phyloP scores from a whole-genome alignment of 2,329 filamentous ascomycete genomes.

The Bipolaris bicolor region DNA sequence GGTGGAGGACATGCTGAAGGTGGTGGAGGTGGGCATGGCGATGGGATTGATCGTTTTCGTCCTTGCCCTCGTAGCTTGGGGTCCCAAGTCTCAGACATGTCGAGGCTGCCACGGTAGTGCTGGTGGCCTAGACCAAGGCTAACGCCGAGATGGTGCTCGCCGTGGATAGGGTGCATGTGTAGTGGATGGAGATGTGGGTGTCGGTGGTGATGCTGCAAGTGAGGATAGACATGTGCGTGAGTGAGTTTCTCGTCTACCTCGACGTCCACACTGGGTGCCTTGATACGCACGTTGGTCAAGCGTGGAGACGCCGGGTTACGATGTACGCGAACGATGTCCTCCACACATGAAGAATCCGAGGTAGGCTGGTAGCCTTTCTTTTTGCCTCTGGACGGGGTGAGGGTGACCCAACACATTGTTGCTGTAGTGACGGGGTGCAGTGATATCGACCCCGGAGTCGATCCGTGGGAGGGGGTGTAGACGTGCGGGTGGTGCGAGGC shows the following conservation, averaged over 20 bases:
- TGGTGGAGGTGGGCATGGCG: constrained; percentile 25
- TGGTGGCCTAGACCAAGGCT: constrained; percentile 6
- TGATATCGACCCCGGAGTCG: constrained; percentile 22
- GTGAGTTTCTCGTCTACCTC: constrained; percentile 27
- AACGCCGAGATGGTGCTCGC: constrained; percentile 15
- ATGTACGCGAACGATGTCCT: constrained; percentile 39
- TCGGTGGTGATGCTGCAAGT: constrained; percentile 25
- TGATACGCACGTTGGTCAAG: constrained; percentile 32
- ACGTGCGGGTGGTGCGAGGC: constrained; percentile 29
- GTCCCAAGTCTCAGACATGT: constrained; percentile 1
- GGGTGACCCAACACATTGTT: constrained; percentile 45
- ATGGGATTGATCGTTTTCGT: constrained; percentile 20
- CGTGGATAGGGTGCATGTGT: constrained; percentile 33
- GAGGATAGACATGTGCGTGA: constrained; percentile 27
- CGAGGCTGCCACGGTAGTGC: constrained; percentile 9
- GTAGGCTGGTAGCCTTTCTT: constrained; percentile 22
- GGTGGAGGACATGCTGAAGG: constrained; percentile 11
- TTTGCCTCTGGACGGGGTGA: constrained; percentile 33
- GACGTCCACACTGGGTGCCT: constrained; percentile 28
- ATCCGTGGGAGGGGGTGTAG: constrained; percentile 29
- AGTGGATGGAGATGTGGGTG: constrained; percentile 34
- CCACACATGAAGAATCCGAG: constrained; percentile 32
- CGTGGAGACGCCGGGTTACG: constrained; percentile 25
- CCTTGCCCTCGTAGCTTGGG: constrained; percentile 30
- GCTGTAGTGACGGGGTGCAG: constrained; percentile 7